Base-by-base conservation (phyloP, 139 green algal genomes). In the Chlamydomonas incerta region DNA sequence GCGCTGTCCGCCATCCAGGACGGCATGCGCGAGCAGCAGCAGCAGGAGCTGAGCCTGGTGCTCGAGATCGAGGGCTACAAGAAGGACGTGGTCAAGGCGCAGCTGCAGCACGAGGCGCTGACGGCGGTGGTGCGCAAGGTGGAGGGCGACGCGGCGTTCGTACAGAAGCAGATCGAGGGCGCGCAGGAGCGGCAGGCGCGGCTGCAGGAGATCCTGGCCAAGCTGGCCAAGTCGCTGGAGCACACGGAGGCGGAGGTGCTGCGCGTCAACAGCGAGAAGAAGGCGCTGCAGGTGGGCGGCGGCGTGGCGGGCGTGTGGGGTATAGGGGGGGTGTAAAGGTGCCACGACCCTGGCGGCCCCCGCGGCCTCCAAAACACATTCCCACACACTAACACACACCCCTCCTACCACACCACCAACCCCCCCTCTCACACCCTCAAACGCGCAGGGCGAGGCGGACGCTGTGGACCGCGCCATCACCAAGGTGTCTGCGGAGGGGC, bases 71-170 rank as follows among this genome's bases (percentile, higher is more conserved):
- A 92, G 46, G 94, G 91, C 0, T 96, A 92, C 89, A 93, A 92
- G 81, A 93, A 90, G 72, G 90, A 96, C 82, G 94, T 96, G 35
- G 35, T 89, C 47, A 88, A 92, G 72, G 90, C 96, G 88, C 92
- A 97, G 89, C 67, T 93, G 14, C 80, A 73, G 26, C 95, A 95
- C 72, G 95, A 98, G 93, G 86, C 94, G 88, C 87, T 96, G 34
- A 93, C 88, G 26, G 88, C 84, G 15, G 77, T 97, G 37, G 87
- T 97, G 68, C 74, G 85, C 46, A 96, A 96, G 87, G 80, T 97
- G 71, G 92, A 96, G 86, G 92, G 84, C 17, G 94, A 98, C 81
- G 87, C 88, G 11, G 84, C 89, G 76, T 92, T 90, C 31, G 84
- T 98, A 58, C 76, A 73, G 28, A 91, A 91, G 87, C 88, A 96